A percentile compares a stretch with the other conserved stretches of the same genome.
phyloP scores from a whole-genome alignment of 2,329 filamentous ascomycete species.

The Claviceps sorghi region DNA sequence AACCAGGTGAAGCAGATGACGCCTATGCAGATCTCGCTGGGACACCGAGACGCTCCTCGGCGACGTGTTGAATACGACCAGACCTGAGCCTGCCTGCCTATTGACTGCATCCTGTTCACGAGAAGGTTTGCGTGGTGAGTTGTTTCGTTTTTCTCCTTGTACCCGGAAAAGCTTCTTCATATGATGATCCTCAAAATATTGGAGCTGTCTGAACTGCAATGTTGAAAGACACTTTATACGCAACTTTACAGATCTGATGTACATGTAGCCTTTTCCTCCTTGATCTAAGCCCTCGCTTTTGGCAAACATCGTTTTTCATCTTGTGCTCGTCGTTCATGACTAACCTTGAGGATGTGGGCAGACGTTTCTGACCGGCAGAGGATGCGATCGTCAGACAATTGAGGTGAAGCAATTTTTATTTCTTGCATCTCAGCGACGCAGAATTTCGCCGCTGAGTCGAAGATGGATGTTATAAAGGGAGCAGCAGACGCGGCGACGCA shows the following conservation, averaged over 20 bases:
- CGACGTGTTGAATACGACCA: conserved; percentile 1
- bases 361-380: neutral
- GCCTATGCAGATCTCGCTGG: conserved; percentile 3
- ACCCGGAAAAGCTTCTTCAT: conserved; percentile 4
- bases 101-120: neutral
- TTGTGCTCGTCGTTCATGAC: neutral
- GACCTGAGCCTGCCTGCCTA: neutral
- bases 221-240: conserved; percentile 48
- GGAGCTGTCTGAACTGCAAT: conserved; percentile 61
- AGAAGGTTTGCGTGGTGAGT: neutral
- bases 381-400: neutral
- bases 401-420: neutral
- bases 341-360: neutral
- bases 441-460: neutral
- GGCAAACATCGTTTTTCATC: neutral
- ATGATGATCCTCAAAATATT: conserved; percentile 41
- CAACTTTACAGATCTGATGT: conserved; percentile 23
- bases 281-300: neutral
- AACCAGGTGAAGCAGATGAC: conserved; percentile 2
- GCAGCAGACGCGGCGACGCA: conserved; percentile 17
- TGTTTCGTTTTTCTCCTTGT: neutral
- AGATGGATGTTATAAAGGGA: conserved; percentile 31
- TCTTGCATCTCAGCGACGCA: neutral
- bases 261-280: neutral
- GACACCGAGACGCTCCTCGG: conserved; percentile 4